Evolutionary conservation across 176 grass and related monocot genomes (phyloP).

Genomic region (Cenchrus fungigraminus): DNA sequence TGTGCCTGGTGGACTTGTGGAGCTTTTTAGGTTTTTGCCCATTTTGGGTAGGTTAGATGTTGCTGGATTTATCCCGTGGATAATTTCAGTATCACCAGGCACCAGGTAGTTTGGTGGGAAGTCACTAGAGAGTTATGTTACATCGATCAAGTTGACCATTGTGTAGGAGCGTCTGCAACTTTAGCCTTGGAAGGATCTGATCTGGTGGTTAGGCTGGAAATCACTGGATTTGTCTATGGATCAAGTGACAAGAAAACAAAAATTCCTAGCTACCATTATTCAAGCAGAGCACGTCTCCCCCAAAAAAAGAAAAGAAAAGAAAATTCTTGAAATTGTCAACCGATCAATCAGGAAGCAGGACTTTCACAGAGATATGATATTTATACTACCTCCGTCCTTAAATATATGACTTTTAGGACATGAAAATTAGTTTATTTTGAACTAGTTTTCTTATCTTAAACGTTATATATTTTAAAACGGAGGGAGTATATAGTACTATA

Average conservation of each 20-base stretch:
- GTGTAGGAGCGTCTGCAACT: neutral
- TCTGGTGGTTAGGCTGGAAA: slow-evolving; percentile 10
- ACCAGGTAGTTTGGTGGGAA: slow-evolving; percentile 17
- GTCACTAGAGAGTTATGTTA: slow-evolving; percentile 15
- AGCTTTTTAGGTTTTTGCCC: neutral
- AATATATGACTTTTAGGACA: too few species aligned
- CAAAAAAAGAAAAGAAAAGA: neutral
- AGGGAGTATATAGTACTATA: neutral
- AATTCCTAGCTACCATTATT: neutral
- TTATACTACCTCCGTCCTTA: neutral
- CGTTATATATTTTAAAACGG: too few species aligned
- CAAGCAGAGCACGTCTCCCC: neutral
- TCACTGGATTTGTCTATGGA: slow-evolving; percentile 12
- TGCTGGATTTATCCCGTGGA: neutral
- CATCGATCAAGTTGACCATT: slow-evolving; percentile 13
- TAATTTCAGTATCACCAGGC: neutral
- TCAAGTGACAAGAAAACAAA: slow-evolving; percentile 3
- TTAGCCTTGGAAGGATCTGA: slow-evolving; percentile 7
- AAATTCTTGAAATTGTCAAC: neutral
- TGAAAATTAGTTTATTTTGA: too few species aligned
- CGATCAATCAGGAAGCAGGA: neutral
- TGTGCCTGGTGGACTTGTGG: neutral
- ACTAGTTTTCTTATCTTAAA: too few species aligned
- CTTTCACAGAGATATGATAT: neutral
- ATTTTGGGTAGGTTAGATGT: neutral